These are phyloP conservation scores for Phlebiopsis gigantea DNA, from an alignment of 768 basidiomycete genomes.

Conservation along the genomic window DNA sequence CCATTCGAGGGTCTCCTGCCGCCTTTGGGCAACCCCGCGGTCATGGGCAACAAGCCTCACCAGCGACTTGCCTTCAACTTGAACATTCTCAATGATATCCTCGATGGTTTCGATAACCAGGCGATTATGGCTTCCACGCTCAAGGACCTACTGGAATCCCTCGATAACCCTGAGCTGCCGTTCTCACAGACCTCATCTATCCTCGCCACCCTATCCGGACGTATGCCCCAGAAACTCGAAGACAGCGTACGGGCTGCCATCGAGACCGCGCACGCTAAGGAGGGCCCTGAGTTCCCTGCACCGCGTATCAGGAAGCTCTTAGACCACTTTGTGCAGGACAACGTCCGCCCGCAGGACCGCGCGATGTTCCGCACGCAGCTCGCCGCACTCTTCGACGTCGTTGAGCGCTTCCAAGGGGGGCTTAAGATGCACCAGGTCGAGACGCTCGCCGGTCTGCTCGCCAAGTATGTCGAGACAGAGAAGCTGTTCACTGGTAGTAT, in stretches of 20 bases:
- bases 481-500: slow-evolving; percentile 92
- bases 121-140: slow-evolving; percentile 82
- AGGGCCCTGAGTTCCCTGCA: slow-evolving; percentile 86
- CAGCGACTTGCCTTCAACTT: slow-evolving; percentile 76
- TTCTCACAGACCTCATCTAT: slow-evolving; percentile 82
- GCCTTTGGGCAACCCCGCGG: slow-evolving; percentile 76
- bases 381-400: slow-evolving; percentile 60
- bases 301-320: slow-evolving; percentile 79
- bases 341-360: slow-evolving; percentile 74
- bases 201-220: slow-evolving; percentile 84
- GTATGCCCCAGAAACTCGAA: slow-evolving; percentile 90
- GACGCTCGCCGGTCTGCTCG: slow-evolving; percentile 71
- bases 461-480: slow-evolving; percentile 80
- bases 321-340: slow-evolving; percentile 80
- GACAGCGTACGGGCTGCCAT: slow-evolving; percentile 76
- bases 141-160: slow-evolving; percentile 78
- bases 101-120: slow-evolving; percentile 96
- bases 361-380: slow-evolving; percentile 75
- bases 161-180: slow-evolving; percentile 83
- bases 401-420: slow-evolving; percentile 77
- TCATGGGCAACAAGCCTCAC: slow-evolving; percentile 85
- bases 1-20: slow-evolving; percentile 96
- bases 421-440: slow-evolving; percentile 82
- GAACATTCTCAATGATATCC: slow-evolving; percentile 79
- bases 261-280: slow-evolving; percentile 69